Percentiles rank a stretch among this genome's conserved stretches.
Evolutionary conservation across 805 yeast species (phyloP).

Genomic region (Sungouiella thailandica): DNA sequence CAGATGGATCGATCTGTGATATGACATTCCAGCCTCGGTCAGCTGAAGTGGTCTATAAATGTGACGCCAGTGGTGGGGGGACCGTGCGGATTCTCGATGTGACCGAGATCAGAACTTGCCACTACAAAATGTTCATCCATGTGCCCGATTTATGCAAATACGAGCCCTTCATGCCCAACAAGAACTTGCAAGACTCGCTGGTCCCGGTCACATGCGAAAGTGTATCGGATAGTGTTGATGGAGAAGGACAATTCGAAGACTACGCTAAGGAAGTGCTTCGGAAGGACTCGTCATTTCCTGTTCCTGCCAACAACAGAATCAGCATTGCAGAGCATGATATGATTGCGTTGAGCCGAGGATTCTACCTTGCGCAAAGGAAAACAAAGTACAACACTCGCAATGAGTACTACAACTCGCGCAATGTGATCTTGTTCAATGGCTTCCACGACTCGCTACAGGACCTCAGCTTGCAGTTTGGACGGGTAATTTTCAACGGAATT

Average conservation of each 20-base stretch:
- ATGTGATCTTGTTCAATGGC: conserved; percentile 21
- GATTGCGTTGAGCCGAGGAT: conserved; percentile 28
- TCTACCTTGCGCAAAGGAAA: conserved; percentile 21
- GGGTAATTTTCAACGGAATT: conserved; percentile 17
- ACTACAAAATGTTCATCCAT: conserved; percentile 47
- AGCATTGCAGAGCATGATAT: conserved; percentile 23
- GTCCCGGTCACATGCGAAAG: conserved; percentile 27
- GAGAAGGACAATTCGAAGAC: conserved; percentile 2
- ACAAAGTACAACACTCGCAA: conserved; percentile 9
- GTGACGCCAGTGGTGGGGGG: conserved; percentile 34
- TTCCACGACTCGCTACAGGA: conserved; percentile 9
- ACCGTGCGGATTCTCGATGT: conserved; percentile 31
- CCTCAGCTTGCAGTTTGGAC: conserved; percentile 17
- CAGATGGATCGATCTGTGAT: conserved; percentile 55
- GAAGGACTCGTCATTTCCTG: conserved; percentile 20
- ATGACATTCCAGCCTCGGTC: conserved; percentile 48
- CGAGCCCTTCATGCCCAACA: conserved; percentile 28
- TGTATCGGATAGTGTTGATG: conserved; percentile 3
- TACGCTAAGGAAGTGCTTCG: conserved; percentile 6
- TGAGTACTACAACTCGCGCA: conserved; percentile 19
- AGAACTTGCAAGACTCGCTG: conserved; percentile 18
- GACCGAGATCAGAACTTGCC: conserved; percentile 53
- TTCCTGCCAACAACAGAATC: conserved; percentile 20
- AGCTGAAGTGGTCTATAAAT: conserved; percentile 52
- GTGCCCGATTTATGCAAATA: conserved; percentile 46